A percentile compares a stretch with the other conserved stretches of the same genome.
These are phyloP conservation scores for Filobasidium floriforme DNA, from an alignment of 768 basidiomycete genomes.

Conservation along the genomic window DNA sequence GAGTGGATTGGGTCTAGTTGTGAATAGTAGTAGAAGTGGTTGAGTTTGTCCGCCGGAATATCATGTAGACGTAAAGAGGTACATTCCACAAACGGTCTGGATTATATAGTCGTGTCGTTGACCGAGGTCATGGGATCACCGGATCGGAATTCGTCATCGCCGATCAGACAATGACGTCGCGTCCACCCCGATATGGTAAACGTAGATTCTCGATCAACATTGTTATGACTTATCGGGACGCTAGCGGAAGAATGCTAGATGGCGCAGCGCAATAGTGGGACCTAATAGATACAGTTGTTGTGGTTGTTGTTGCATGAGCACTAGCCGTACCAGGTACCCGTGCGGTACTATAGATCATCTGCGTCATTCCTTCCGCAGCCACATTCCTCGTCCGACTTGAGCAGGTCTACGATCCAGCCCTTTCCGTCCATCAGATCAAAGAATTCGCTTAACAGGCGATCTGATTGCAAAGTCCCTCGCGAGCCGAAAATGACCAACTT, in stretches of 20 bases:
- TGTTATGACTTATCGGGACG: too few species aligned
- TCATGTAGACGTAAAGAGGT: too few species aligned
- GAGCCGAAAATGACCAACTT: constrained; percentile 91
- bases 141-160: too few species aligned
- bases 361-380: not conserved
- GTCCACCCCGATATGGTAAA: too few species aligned
- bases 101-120: too few species aligned
- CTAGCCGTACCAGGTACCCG: not conserved
- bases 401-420: constrained; percentile 55
- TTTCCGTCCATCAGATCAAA: constrained; percentile 64
- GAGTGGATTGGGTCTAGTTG: not conserved
- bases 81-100: too few species aligned
- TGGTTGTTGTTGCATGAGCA: not conserved
- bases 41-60: not conserved
- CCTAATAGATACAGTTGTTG: too few species aligned
- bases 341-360: not conserved
- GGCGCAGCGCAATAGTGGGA: too few species aligned
- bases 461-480: constrained; percentile 57
- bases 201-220: too few species aligned
- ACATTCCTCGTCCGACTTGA: not conserved
- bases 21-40: not conserved
- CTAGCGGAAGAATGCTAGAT: too few species aligned
- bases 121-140: too few species aligned
- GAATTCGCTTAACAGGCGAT: constrained; percentile 60
- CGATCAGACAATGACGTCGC: too few species aligned